Base-by-base conservation (phyloP, 2,329 filamentous ascomycete genomes). In the Dactylonectria estremocensis region DNA sequence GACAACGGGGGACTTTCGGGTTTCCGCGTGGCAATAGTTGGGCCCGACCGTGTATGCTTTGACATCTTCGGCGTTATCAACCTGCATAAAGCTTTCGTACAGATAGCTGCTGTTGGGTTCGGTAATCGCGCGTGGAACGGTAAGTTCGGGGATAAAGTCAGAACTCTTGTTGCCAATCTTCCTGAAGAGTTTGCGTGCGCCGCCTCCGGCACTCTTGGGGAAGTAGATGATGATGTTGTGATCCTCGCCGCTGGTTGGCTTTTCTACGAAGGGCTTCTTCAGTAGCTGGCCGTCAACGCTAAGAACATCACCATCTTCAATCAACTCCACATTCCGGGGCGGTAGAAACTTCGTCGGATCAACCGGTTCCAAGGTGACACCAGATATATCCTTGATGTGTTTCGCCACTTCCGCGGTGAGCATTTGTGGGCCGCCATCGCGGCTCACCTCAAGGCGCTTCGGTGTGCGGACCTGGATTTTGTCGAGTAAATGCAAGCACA, bases 151-250 rank as follows among this genome's bases (percentile, higher is more conserved):
- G 67, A 98, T 92, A 77, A 92, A 97, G 80, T 99, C 97, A 1
- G 95, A 98, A 80, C 95, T 98, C 83, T 99, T 99, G 86, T 99
- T 99, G 76, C 97, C 97, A 76, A 99, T 93, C 81, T 99, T 99
- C 65, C 96, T 89, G 83, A 99, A 99, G 3, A 99, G 88, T 73
- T 95, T 93, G 66, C 97, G 89, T 28, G 95, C 97, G 66, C 96
- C 96, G 54, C 95, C 95, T 4, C 95, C 95, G 54, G 93, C 89
- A 48, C 93, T 92, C 69, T 91, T 93, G 22, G 95, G 94, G 77
- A 97, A 98, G 83, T 98, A 99, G 63, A 99, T 98, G 82, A 97
- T 93, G 75, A 99, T 97, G 79, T 99, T 99, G 83, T 99, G 96
- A 77, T 99, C 95, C 82, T 99, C 96, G 37, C 96, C 96, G 77